phyloP scores from a whole-genome alignment of 257 asterid species.

The Linderniella brevidens region DNA sequence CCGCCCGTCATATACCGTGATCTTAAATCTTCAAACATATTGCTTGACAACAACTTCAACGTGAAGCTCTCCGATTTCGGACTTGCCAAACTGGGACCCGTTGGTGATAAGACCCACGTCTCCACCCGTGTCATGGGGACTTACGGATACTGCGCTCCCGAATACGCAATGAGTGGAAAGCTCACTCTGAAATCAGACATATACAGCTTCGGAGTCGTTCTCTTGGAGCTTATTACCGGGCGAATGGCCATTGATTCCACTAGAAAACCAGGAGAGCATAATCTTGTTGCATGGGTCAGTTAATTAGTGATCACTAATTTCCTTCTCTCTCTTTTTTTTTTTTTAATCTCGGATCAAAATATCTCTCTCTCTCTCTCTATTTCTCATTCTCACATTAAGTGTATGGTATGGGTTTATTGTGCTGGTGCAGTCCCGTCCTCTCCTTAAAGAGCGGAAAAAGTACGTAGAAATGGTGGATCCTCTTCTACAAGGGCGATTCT shows the following conservation, averaged over 20 bases:
- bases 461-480: conserved; percentile 47
- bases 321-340: too few species aligned
- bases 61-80: conserved; percentile 51
- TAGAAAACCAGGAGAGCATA: conserved; percentile 31
- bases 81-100: conserved; percentile 49
- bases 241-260: conserved; percentile 31
- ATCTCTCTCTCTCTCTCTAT: too few species aligned
- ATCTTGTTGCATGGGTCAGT: conserved; percentile 42
- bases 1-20: conserved; percentile 57
- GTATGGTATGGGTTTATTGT: neutral
- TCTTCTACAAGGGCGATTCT: conserved; percentile 24
- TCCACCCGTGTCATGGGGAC: conserved; percentile 61
- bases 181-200: conserved; percentile 45
- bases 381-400: too few species aligned
- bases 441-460: conserved; percentile 30
- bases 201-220: conserved; percentile 52
- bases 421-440: conserved; percentile 40
- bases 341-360: neutral
- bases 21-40: conserved; percentile 39
- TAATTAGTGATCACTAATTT: too few species aligned
- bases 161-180: conserved; percentile 45
- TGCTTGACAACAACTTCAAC: conserved; percentile 37
- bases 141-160: conserved; percentile 54
- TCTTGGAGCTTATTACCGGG: conserved; percentile 46
- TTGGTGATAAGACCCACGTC: conserved; percentile 48